Conservation (phyloP, 176 grass and related monocot genomes). For the Melocanna baccifera region DNA sequence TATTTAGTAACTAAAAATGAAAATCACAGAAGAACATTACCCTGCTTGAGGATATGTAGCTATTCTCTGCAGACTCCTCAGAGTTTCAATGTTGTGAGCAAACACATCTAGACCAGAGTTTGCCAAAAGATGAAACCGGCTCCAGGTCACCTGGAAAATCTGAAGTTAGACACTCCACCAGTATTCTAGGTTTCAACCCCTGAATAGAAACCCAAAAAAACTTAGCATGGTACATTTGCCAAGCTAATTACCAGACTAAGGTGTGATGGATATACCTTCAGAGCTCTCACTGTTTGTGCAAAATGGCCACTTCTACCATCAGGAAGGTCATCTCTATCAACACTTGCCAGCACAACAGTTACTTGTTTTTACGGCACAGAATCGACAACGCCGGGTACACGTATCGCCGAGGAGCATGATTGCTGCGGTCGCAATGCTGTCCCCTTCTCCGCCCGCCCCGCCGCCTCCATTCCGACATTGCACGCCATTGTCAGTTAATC, state of each 20-base stretch:
- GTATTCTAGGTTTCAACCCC: conserved; percentile 61
- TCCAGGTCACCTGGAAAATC: conserved; percentile 80
- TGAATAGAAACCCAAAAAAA: conserved; percentile 30
- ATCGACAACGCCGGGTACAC: conserved; percentile 81
- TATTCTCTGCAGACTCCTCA: conserved; percentile 65
- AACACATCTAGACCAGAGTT: conserved; percentile 55
- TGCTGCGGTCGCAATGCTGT: conserved; percentile 76
- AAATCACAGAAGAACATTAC: conserved; percentile 3
- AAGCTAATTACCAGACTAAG: background rate
- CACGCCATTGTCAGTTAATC: background rate
- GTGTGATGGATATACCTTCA: conserved; percentile 54
- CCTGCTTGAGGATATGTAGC: conserved; percentile 70
- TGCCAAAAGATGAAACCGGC: conserved; percentile 50
- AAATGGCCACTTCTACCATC: conserved; percentile 91
- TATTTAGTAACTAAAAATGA: background rate
- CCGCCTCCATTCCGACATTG: conserved; percentile 96
- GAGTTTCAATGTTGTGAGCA: conserved; percentile 49
- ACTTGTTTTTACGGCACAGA: conserved; percentile 89
- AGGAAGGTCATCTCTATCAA: conserved; percentile 86
- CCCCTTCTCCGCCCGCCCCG: conserved; percentile 68
- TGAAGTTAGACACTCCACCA: conserved; percentile 71
- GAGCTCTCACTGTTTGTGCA: conserved; percentile 65
- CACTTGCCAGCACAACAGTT: conserved; percentile 81
- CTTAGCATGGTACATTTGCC: background rate
- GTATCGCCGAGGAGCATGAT: conserved; percentile 94